Evolutionary conservation across 2,329 filamentous ascomycete genomes (phyloP).

Genomic region (Epichloe elymi): DNA sequence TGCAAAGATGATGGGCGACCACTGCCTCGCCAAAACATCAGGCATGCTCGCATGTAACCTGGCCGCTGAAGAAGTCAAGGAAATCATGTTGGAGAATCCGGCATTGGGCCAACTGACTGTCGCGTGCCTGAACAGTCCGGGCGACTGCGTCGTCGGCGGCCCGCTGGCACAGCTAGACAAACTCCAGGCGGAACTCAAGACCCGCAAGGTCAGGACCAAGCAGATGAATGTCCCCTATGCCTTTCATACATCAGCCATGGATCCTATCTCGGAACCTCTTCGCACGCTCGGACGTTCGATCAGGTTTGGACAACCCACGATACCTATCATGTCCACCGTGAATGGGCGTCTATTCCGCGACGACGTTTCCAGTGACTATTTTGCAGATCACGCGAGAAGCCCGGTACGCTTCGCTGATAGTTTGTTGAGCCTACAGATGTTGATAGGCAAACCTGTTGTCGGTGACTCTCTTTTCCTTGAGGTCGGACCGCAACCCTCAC

Average conservation of each 20-base stretch:
- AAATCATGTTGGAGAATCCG: not conserved
- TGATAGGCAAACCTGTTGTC: too few species aligned
- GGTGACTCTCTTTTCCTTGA: too few species aligned
- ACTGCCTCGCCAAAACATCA: constrained; percentile 55
- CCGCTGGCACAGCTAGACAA: not conserved
- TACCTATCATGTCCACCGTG: not conserved
- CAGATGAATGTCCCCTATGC: not conserved
- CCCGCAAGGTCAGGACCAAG: not conserved
- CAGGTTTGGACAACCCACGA: not conserved
- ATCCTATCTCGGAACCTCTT: not conserved
- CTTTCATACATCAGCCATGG: not conserved
- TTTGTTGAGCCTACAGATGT: too few species aligned
- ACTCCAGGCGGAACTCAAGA: not conserved
- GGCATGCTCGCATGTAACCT: constrained; percentile 37
- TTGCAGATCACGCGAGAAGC: too few species aligned
- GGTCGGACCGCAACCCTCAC: too few species aligned
- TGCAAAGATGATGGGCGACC: constrained; percentile 51
- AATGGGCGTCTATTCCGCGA: too few species aligned
- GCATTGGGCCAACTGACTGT: not conserved
- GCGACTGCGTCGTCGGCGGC: not conserved
- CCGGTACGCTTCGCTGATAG: too few species aligned
- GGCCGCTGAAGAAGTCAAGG: constrained; percentile 10
- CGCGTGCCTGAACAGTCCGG: not conserved
- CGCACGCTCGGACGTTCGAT: not conserved
- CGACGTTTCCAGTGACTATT: too few species aligned